Base-by-base conservation (phyloP, 495 filamentous ascomycete species). In the Rhypophila decipiens region DNA sequence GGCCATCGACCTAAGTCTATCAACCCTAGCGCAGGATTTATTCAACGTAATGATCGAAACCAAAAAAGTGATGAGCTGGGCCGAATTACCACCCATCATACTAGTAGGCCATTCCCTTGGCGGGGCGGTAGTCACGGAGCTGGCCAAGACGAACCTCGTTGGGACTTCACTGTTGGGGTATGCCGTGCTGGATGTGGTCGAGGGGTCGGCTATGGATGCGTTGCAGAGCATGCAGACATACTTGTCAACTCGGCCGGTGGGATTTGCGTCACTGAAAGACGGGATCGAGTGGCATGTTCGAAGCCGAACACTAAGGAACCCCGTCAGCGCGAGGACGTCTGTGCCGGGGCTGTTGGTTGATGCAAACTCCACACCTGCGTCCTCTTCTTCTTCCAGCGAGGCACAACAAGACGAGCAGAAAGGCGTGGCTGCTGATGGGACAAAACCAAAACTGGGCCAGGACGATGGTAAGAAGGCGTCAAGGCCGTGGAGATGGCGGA, bases 241-340 rank as follows among this genome's bases (percentile, higher is more conserved):
- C 64, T 79, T 99, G 15, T 79, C 83, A 1, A 90, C 82, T 12
- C 79, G 93, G n/a, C 93, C 94, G 5, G 71, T 72, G 13, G 77
- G 79, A 5, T 99, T 99, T 55, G 69, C 76, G 7, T 84, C 82
- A 8, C 44, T 95, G 19, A 67, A 80, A 29, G 80, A 87, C 4
- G 94, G 82, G 12, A 88, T 97, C 51, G 88, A 95, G 56, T 99
- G 93, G 93, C 93, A 99, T 66, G 82, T 85, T 27, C 84, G 88
- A 44, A 85, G 87, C n/a, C 79, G 91, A 15, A 96, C 90, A 21
- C 78, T 99, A 51, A 82, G 94, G 45, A 90, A 93, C 62, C 73
- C 73, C 2, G 76, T 78, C 24, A 90, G 87, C 9, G 93, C 93
- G 5, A 72, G 86, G 13, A 84, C 82, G 10, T 93, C 86, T 39